These are phyloP conservation scores for Escovopsis sp. DNA, from an alignment of 2,329 filamentous ascomycete species.

Conservation along the genomic window DNA sequence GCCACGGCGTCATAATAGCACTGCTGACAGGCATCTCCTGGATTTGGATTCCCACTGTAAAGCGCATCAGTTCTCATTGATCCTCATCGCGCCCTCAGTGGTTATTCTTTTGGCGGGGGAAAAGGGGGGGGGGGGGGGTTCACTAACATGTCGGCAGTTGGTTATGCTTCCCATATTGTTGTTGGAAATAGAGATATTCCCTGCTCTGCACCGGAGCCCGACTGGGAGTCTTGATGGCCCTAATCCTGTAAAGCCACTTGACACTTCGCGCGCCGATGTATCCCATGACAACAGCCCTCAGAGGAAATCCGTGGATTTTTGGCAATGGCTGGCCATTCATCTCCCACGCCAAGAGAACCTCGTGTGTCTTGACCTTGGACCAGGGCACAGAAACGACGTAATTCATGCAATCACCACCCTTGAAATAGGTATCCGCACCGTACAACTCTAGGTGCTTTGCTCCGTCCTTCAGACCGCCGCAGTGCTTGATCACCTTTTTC, in stretches of 20 bases:
- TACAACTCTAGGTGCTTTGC: slow-evolving; percentile 53
- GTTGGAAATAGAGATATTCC: slow-evolving; percentile 56
- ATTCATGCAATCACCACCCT: slow-evolving; percentile 48
- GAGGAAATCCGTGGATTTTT: slow-evolving; percentile 49
- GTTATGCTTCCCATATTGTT: slow-evolving; percentile 56
- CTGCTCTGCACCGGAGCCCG: slow-evolving; percentile 47
- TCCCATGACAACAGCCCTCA: slow-evolving; percentile 47
- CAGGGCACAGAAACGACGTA: slow-evolving; percentile 54
- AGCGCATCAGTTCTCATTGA: no score
- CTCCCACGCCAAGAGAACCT: slow-evolving; percentile 55
- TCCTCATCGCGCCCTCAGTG: background rate
- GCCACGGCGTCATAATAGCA: slow-evolving; percentile 50
- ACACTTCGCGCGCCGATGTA: slow-evolving; percentile 53
- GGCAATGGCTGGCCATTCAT: slow-evolving; percentile 56
- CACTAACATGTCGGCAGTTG: background rate
- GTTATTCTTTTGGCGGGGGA: slow-evolving; percentile 11
- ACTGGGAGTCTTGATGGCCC: slow-evolving; percentile 41
- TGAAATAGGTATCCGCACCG: slow-evolving; percentile 61
- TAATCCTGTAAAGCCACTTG: slow-evolving; percentile 50
- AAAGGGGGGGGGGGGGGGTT: no score
- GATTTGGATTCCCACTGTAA: slow-evolving; percentile 47
- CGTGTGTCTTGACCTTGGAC: slow-evolving; percentile 50
- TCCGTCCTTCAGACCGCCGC: slow-evolving; percentile 41
- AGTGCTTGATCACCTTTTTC: slow-evolving; percentile 57
- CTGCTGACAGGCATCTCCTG: slow-evolving; percentile 59